Conservation (phyloP, 306 rosid genomes). For the Prunus armeniaca region DNA sequence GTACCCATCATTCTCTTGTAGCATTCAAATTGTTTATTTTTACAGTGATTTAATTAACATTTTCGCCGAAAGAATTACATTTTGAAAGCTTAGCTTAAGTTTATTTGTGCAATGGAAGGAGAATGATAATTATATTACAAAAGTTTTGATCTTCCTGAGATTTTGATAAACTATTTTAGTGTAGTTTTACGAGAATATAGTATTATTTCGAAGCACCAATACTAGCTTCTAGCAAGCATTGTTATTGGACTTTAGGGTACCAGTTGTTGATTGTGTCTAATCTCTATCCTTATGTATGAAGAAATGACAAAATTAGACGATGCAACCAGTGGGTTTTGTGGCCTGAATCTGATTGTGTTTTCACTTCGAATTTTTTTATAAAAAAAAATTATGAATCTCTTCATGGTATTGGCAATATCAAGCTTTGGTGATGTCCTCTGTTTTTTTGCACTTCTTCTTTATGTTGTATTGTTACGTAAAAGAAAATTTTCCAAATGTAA, state of each 20-base stretch:
- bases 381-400: not conserved
- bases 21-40: not conserved
- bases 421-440: not conserved
- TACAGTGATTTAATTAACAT: not conserved
- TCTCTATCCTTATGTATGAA: not conserved
- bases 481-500: not conserved
- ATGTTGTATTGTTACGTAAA: not conserved
- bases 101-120: not conserved
- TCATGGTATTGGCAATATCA: not conserved
- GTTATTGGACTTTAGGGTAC: not conserved
- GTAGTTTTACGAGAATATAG: not conserved
- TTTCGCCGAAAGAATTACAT: not conserved
- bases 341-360: not conserved
- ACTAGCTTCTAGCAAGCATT: not conserved
- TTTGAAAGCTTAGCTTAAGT: not conserved
- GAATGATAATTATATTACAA: not conserved
- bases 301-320: not conserved
- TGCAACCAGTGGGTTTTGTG: not conserved
- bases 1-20: slow-evolving; percentile 33
- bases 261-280: not conserved
- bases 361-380: not conserved
- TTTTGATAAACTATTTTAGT: not conserved
- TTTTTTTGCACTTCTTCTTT: not conserved
- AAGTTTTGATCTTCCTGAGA: not conserved
- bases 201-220: not conserved